A percentile compares a stretch with the other conserved stretches of the same genome.
phyloP scores from a whole-genome alignment of 768 basidiomycete species.

The Rhizopogon salebrosus region DNA sequence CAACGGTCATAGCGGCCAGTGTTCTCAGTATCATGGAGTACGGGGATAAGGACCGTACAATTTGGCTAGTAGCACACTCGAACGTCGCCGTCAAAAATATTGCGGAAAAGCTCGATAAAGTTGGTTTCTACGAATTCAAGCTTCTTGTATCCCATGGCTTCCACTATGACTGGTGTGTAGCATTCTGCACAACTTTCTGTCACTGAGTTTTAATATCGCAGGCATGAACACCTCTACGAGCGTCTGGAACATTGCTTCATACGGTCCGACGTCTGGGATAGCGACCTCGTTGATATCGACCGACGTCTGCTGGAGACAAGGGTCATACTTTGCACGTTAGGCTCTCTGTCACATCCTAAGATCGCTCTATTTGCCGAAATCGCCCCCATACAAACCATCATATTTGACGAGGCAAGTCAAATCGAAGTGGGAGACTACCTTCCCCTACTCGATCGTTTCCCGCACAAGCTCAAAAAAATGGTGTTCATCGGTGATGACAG shows the following conservation, averaged over 20 bases:
- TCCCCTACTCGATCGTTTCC: constrained; percentile 26
- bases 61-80: constrained; percentile 44
- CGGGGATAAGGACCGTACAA: constrained; percentile 6
- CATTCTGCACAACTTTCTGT: background rate
- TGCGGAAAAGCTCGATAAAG: constrained; percentile 36
- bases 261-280: constrained; percentile 27
- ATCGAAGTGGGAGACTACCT: constrained; percentile 38
- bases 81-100: constrained; percentile 52
- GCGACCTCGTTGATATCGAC: constrained; percentile 9
- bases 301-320: constrained; percentile 23
- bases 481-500: constrained; percentile 37
- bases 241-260: constrained; percentile 31
- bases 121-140: constrained; percentile 29
- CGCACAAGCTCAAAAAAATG: constrained; percentile 22
- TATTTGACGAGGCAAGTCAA: constrained; percentile 46
- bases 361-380: constrained; percentile 12
- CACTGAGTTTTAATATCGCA: constrained; percentile 11
- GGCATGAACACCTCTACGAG: constrained; percentile 49
- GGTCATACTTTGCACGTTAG: constrained; percentile 43
- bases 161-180: constrained; percentile 38
- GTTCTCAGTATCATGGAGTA: constrained; percentile 19
- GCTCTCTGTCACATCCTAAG: constrained; percentile 34
- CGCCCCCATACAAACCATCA: constrained; percentile 31
- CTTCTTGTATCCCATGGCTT: constrained; percentile 44
- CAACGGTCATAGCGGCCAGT: constrained; percentile 35